A percentile compares a stretch with the other conserved stretches of the same genome.
Evolutionary conservation across 1,139 yeast species (phyloP).

Genomic region (Yamadazyma taylorii): DNA sequence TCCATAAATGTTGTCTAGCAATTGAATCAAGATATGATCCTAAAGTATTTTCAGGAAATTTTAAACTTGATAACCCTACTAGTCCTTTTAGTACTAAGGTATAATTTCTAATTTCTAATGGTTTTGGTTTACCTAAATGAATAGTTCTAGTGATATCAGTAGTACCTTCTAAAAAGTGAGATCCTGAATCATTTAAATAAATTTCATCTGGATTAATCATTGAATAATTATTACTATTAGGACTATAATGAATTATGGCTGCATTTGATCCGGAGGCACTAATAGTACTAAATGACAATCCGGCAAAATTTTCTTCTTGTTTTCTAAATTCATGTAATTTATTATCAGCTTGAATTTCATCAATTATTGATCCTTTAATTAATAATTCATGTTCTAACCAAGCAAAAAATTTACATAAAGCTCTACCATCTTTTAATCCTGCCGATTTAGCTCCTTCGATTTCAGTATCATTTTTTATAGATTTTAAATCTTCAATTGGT

Average conservation of each 20-base stretch:
- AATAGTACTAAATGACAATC: constrained; percentile 88
- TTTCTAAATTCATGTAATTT: constrained; percentile 66
- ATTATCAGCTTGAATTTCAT: constrained; percentile 78
- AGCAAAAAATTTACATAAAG: constrained; percentile 73
- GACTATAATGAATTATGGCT: constrained; percentile 89
- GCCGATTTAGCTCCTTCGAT: constrained; percentile 73
- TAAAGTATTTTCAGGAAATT: constrained; percentile 84
- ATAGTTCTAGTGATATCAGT: constrained; percentile 94
- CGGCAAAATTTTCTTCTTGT: constrained; percentile 63
- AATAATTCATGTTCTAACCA: constrained; percentile 78
- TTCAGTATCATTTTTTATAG: constrained; percentile 74
- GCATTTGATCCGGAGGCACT: constrained; percentile 93
- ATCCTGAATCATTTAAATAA: constrained; percentile 89
- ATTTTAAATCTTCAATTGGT: constrained; percentile 71
- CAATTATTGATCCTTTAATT: constrained; percentile 56
- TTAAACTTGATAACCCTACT: constrained; percentile 70
- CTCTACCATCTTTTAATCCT: constrained; percentile 85
- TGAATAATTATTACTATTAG: constrained; percentile 52
- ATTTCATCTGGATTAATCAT: constrained; percentile 74
- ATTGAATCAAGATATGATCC: constrained; percentile 82
- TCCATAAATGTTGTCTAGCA: constrained; percentile 91
- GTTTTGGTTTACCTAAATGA: constrained; percentile 71
- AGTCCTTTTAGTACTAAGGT: constrained; percentile 93
- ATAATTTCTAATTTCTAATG: constrained; percentile 70
- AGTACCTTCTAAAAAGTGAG: constrained; percentile 93